Evolutionary conservation across 2,329 filamentous ascomycete genomes (phyloP), one percentile per base, ranked within the genome.

Genomic region (Penicillium verrucosum): DNA sequence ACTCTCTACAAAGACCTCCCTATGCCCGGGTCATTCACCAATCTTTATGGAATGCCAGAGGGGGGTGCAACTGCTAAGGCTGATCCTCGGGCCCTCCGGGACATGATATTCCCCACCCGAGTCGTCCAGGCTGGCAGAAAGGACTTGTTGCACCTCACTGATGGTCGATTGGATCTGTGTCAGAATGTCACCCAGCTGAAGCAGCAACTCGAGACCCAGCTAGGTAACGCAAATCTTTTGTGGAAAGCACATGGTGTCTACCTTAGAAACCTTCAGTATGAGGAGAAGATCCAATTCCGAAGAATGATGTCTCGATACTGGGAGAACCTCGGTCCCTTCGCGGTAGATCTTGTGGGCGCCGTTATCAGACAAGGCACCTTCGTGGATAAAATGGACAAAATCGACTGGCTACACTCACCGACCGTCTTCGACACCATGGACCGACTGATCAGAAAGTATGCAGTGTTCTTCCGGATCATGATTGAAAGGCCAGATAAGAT

Each of bases 321-420:
- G 75, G 70, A 73, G 7, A 76, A 76, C 37, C 68, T 69, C 6
- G 70, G 69, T 2, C 70, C 69, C 0, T 76, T 77, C 43, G 65
- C 68, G 0, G 65, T 77, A 1, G 74, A 78, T 18, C 68, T 78
- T 0, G 65, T 74, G 27, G 71, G 73, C 1, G 72, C 75, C 5
- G 75, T 78, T 2, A 71, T 77, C 44, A 70, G 76, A 7, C 77
- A 78, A 53, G 70, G 70, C 1, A 67, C 66, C 2, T 79, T 79
- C 55, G 68, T 76, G 23, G 68, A 75, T 43, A 78, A 93, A 75
- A 93, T 93, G 89, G 80, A 83, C 61, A 80, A 82, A 61, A 84
- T 92, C 37, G 88, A 92, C 71, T 94, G 89, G 90, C 77, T 92
- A 1, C 89, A 90, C 69, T 89, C 86, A 18, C 88, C 89, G 0